phyloP scores from a whole-genome alignment of 2,329 filamentous ascomycete species.

The Plenodomus biglobosus region DNA sequence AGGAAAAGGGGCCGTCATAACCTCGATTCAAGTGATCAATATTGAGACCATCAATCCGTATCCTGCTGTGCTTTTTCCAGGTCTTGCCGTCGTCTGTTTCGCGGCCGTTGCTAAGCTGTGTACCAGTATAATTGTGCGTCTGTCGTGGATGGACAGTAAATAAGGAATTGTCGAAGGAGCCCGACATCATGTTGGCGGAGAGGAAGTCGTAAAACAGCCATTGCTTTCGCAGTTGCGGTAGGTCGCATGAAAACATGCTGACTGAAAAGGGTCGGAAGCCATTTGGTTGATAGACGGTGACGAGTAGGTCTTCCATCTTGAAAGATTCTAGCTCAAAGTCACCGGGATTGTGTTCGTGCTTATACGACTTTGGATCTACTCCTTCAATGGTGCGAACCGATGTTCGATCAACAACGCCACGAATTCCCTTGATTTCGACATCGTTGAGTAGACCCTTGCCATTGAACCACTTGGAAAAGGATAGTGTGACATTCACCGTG shows the following conservation, averaged over 20 bases:
- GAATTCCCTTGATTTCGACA: slow-evolving; percentile 90
- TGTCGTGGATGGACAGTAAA: slow-evolving; percentile 97
- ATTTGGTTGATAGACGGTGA: slow-evolving; percentile 87
- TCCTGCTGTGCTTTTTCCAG: slow-evolving; percentile 95
- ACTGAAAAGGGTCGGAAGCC: slow-evolving; percentile 93
- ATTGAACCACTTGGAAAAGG: slow-evolving; percentile 99
- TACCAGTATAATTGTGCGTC: slow-evolving; percentile 74
- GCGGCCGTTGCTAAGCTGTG: slow-evolving; percentile 57
- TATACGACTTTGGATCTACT: slow-evolving; percentile 81
- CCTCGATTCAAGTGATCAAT: slow-evolving; percentile 96
- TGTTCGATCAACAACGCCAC: slow-evolving; percentile 89
- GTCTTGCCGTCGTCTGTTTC: slow-evolving; percentile 66
- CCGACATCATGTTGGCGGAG: slow-evolving; percentile 93
- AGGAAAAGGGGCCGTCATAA: slow-evolving; percentile 90
- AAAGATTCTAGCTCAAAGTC: slow-evolving; percentile 98
- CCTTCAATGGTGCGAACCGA: slow-evolving; percentile 72
- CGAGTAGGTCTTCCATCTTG: slow-evolving; percentile 88
- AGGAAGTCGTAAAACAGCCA: slow-evolving; percentile 98
- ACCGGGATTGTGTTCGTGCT: slow-evolving; percentile 82
- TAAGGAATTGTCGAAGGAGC: slow-evolving; percentile 90
- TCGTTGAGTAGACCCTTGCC: slow-evolving; percentile 88
- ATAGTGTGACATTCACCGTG: slow-evolving; percentile 92
- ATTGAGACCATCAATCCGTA: slow-evolving; percentile 88
- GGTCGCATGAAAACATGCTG: slow-evolving; percentile 93
- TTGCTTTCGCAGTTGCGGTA: slow-evolving; percentile 89